Evolutionary conservation across 345 rosid genomes (phyloP), one percentile per base, ranked within the genome.

Genomic region (Erucastrum elatum): DNA sequence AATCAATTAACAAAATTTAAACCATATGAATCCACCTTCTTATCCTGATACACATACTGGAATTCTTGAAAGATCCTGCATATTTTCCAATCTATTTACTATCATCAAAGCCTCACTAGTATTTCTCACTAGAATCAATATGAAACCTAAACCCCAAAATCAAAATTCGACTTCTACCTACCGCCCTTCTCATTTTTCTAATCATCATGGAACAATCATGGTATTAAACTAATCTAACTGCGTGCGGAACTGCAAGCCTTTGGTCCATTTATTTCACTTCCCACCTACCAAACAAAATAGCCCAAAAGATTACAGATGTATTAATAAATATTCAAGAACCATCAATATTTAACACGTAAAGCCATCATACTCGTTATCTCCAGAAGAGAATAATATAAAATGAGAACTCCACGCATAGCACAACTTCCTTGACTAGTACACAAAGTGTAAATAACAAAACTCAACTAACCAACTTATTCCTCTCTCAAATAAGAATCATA

Each of bases 391-490:
- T 56, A 56, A 12, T 30, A 60, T 56, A 66, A 39, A 49, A 61
- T 16, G 51, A 71, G 8, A 72, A 31, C 8, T 31, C 68, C 35
- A 72, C 72, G 21, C 73, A 72, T 31, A 58, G 71, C 17, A 26
- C 53, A 58, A 66, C 77, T 58, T 26, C 31, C 11, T 73, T 25
- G 68, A 15, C 68, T 73, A 79, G 5, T 34, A 5, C 53, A 72
- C 2, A 12, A 71, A 64, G 26, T 70, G 27, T 70, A 27, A 30
- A 17, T 37, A 41, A 25, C 33, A 80, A 69, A 74, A 69, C 29
- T 73, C n/a, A 68, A 63, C 79, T 75, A 75, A 55, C 72, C n/a
- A 79, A 68, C 26, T 75, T 75, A 75, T 80, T 80, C 72, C 31
- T 80, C 63, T 53, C 76, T 65, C 68, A 70, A 1, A 61, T 15